A percentile compares a stretch with the other conserved stretches of the same genome.
These are phyloP conservation scores for Lipomyces sp. DNA, from an alignment of 805 yeast genomes.

Conservation along the genomic window DNA sequence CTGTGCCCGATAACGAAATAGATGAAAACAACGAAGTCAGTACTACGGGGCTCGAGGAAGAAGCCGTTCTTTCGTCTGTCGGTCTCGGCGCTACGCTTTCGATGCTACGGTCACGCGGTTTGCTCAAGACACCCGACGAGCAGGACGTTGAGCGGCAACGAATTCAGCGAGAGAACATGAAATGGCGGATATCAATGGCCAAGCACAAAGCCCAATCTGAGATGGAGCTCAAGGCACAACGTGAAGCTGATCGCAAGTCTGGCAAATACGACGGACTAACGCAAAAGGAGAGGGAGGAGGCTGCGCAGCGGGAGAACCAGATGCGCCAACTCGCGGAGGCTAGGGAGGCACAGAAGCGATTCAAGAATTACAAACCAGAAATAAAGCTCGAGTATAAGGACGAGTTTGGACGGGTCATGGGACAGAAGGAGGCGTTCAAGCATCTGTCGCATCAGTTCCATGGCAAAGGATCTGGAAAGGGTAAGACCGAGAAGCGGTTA, in stretches of 20 bases:
- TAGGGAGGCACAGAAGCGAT: constrained; percentile 42
- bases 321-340: constrained; percentile 44
- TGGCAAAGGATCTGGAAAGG: constrained; percentile 54
- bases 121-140: constrained; percentile 37
- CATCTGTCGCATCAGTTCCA: constrained; percentile 78
- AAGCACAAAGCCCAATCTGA: constrained; percentile 36
- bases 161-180: constrained; percentile 35
- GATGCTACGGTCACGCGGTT: constrained; percentile 44
- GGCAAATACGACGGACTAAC: constrained; percentile 42
- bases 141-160: constrained; percentile 39
- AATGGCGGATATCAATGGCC: constrained; percentile 38
- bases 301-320: constrained; percentile 42
- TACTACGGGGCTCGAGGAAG: constrained; percentile 33
- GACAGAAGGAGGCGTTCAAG: constrained; percentile 75
- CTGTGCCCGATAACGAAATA: constrained; percentile 1
- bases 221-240: constrained; percentile 35
- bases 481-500: constrained; percentile 45
- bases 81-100: constrained; percentile 50
- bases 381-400: constrained; percentile 63
- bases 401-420: constrained; percentile 61
- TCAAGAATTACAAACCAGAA: constrained; percentile 51
- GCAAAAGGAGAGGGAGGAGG: constrained; percentile 45
- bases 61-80: constrained; percentile 38
- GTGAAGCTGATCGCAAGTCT: constrained; percentile 37
- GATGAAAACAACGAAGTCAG: constrained; percentile 28